Evolutionary conservation across 306 rosid species (phyloP), one percentile per base, ranked within the genome.

Genomic region (Lathyrus sativus): DNA sequence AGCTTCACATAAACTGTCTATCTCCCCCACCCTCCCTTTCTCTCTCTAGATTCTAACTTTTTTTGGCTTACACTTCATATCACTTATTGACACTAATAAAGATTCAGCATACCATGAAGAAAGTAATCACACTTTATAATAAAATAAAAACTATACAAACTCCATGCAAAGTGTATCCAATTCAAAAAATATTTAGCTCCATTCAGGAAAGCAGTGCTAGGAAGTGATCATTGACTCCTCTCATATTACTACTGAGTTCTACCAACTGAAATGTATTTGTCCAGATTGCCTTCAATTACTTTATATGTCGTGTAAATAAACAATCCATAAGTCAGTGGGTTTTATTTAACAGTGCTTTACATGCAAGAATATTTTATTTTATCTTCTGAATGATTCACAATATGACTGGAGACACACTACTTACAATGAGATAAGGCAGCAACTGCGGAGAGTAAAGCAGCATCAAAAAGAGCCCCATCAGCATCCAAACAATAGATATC

Each of bases 401-500:
- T 17, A 51, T 70, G n/a, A 53, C 41, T 39, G 60, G 59, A 64
- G 19, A 62, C 3, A 62, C 33, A 74, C 62, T 55, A 61, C 91
- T 83, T 83, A 92, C 98, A 68, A 73, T 92, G 87, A 75, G 88
- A 87, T 63, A 89, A 86, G 57, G 96, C 96, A 58, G 96, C 87
- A 74, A 86, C 84, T 9, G 88, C 92, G 56, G 98, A 92, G 50
- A 89, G 89, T 80, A 89, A 80, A 39, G 95, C 98, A 76, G 95
- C 88, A 69, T 89, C 95, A 58, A 86, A 89, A 62, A 89, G 91
- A 65, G 96, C 78, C 70, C 98, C 95, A 66, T 89, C 95, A 68
- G 98, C 95, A 72, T 87, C 95, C 91, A 92, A 86, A 77, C 92
- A 92, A 74, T 89, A 92, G 62, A 92, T 79, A 80, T 89, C 96